Percentiles rank a stretch among this genome's conserved stretches.
phyloP scores from a whole-genome alignment of 768 basidiomycete species.

The Omphalotus guepiniiformis region DNA sequence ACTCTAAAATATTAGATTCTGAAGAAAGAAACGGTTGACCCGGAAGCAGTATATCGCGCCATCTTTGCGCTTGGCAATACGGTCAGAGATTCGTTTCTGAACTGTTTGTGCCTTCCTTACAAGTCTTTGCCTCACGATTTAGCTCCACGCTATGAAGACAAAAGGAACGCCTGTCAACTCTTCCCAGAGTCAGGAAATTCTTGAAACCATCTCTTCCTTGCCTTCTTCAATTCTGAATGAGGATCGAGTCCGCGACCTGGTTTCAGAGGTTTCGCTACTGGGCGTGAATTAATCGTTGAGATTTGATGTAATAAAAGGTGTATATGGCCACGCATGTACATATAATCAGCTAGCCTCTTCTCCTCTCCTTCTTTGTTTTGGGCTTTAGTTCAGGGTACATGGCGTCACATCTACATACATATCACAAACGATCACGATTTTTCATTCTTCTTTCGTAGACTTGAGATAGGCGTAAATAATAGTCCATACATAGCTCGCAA shows the following conservation, averaged over 20 bases:
- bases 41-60: conserved; percentile 68
- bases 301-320: not conserved
- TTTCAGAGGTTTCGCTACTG: conserved; percentile 39
- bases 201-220: conserved; percentile 34
- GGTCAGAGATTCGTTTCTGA: conserved; percentile 33
- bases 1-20: conserved; percentile 15
- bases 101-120: conserved; percentile 5
- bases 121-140: conserved; percentile 8
- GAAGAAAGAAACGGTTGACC: conserved; percentile 43
- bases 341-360: no score
- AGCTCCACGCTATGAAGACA: conserved; percentile 49
- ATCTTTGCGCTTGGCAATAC: conserved; percentile 72
- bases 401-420: not conserved
- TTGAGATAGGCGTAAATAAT: no score
- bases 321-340: not conserved
- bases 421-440: not conserved
- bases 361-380: not conserved
- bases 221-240: conserved; percentile 41
- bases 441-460: not conserved
- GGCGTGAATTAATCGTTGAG: not conserved
- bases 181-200: conserved; percentile 37
- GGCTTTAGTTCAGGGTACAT: no score
- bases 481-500: no score
- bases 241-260: conserved; percentile 49
- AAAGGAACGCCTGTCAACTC: conserved; percentile 30